These are phyloP conservation scores for Boletales sp. DNA, from an alignment of 768 basidiomycete genomes.

Conservation along the genomic window DNA sequence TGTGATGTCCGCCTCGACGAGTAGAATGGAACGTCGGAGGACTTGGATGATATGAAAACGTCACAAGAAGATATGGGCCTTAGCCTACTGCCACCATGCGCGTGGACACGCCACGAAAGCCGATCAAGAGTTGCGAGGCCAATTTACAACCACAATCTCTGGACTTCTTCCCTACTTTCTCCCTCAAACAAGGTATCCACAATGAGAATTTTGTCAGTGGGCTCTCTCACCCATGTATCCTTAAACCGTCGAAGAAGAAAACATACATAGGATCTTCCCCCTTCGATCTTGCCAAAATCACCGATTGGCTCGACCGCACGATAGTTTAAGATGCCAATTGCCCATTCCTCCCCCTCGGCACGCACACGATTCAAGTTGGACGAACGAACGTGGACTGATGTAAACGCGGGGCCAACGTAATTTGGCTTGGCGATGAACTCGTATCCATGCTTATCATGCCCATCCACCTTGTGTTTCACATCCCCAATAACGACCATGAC, in stretches of 20 bases:
- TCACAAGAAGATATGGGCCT: no score
- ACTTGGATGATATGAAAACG: no score
- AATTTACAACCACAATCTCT: conserved; percentile 29
- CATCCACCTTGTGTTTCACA: background rate
- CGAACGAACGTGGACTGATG: background rate
- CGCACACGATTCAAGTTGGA: background rate
- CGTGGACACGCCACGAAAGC: no score
- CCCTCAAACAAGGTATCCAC: conserved; percentile 9
- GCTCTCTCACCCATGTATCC: conserved; percentile 10
- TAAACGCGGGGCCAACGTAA: conserved; percentile 5
- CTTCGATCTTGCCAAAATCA: conserved; percentile 6
- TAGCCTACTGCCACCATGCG: no score
- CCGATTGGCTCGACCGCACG: conserved; percentile 10
- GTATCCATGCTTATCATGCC: background rate
- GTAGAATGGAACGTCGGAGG: no score
- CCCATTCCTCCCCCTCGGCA: conserved; percentile 2
- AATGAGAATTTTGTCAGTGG: conserved; percentile 12
- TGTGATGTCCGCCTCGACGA: no score
- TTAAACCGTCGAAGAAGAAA: conserved; percentile 9
- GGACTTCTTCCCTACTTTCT: conserved; percentile 11
- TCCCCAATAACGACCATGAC: conserved; percentile 12
- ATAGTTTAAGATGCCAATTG: conserved; percentile 14
- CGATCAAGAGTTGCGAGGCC: no score
- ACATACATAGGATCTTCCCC: conserved; percentile 8
- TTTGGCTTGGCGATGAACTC: conserved; percentile 9